Evolutionary conservation across 441 rosid genomes (phyloP).

Genomic region (Jatropha podagrica): DNA sequence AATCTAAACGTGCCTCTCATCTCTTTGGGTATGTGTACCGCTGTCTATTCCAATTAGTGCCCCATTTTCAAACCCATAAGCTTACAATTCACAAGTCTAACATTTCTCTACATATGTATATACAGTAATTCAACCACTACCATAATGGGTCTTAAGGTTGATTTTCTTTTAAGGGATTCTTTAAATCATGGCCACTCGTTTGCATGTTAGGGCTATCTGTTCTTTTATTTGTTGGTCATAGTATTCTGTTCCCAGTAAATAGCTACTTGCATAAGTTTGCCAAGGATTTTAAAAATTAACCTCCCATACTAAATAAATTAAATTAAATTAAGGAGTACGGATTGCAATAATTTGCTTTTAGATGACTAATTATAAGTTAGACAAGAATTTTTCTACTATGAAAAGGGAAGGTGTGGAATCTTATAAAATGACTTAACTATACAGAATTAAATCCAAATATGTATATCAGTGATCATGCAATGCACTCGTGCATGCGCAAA

Average conservation of each 20-base stretch:
- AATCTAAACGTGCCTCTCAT: background rate
- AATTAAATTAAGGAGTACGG: background rate
- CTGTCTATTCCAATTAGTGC: background rate
- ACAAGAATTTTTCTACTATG: background rate
- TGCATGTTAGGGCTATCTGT: background rate
- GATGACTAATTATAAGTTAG: too few species aligned
- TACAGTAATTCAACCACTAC: background rate
- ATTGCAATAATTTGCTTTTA: background rate
- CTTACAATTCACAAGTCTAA: background rate
- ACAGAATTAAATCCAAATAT: too few species aligned
- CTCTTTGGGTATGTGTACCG: background rate
- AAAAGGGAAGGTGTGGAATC: background rate
- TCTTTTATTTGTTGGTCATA: background rate
- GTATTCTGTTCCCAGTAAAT: background rate
- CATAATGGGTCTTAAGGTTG: background rate
- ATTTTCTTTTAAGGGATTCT: background rate
- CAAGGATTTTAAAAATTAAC: background rate
- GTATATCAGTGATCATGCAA: too few species aligned
- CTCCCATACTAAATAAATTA: background rate
- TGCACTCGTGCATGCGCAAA: too few species aligned
- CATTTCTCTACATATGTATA: background rate
- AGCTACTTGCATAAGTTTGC: background rate
- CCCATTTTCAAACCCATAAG: background rate
- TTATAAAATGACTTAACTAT: background rate
- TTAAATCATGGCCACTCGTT: constrained; percentile 4